phyloP scores from a whole-genome alignment of 73 alveolate genomes.

The Symbiodinium natans region DNA sequence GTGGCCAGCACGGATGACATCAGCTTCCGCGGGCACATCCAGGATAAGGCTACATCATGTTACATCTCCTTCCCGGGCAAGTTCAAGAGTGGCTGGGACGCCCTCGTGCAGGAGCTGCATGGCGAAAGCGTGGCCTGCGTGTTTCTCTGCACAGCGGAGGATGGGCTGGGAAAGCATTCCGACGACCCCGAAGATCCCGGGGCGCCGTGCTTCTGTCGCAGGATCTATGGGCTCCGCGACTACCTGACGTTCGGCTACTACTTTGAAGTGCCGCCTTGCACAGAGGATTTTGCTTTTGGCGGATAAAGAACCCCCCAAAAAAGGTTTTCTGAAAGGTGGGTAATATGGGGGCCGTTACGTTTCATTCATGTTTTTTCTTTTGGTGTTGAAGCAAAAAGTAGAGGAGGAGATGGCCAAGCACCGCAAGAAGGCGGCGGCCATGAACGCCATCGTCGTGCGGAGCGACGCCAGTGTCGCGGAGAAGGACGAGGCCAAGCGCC shows the following conservation, averaged over 20 bases:
- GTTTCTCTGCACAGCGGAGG: conserved; percentile 9
- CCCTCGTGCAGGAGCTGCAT: not conserved
- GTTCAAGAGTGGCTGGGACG: not conserved
- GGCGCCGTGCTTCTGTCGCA: not conserved
- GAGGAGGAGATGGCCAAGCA: not conserved
- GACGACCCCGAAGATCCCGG: not conserved
- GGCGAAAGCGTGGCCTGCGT: conserved; percentile 5
- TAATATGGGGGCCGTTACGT: no score
- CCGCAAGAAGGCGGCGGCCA: not conserved
- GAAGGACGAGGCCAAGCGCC: not conserved
- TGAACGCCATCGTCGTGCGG: not conserved
- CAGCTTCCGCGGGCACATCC: not conserved
- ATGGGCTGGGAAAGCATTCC: conserved; percentile 8
- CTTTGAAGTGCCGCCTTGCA: not conserved
- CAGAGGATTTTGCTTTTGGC: no score
- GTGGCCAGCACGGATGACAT: not conserved
- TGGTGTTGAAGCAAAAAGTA: no score
- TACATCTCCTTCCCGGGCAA: conserved; percentile 12
- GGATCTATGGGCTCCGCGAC: not conserved
- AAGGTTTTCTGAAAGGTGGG: no score
- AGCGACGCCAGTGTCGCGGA: not conserved
- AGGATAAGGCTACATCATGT: not conserved
- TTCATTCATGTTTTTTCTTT: no score
- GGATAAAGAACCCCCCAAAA: no score
- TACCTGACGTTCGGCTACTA: not conserved